Base-by-base conservation (phyloP, 352 stramenopile species). In the Phytophthora tubulina region DNA sequence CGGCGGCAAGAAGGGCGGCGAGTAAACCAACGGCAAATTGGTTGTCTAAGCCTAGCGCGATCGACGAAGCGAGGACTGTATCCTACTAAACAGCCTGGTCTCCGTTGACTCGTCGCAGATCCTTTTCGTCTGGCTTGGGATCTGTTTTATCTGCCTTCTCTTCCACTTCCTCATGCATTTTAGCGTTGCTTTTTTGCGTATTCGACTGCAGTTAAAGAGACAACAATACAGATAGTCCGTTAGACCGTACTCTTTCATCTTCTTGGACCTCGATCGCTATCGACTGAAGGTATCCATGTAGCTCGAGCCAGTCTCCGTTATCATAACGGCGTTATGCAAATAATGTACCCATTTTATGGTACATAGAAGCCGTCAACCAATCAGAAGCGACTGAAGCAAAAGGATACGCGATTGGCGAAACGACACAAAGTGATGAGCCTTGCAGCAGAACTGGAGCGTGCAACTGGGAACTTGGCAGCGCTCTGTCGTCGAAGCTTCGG, bases 1-100 rank as follows among this genome's bases (percentile, higher is more conserved):
- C 41, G 81, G 76, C 15, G 72, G 77, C 42, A 93, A 90, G 79
- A 91, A 93, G 75, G 69, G 76, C 48, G 75, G 72, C 41, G 81
- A 89, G 31, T 81, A 76, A 69, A 36, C n/a, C 15, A n/a, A n/a
- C 39, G 17, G 7, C 36, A 10, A 61, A 15, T 45, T 45, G 21
- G 41, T 75, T 63, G 36, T 53, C 36, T 35, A 52, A 58, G 41
- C 21, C 45, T 44, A 39, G 49, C 54, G 27, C 35, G 48, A 54
- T 67, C 45, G 31, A 70, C 36, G 39, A 70, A 54, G 46, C 30
- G 10, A 61, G 8, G 17, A 30, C 53, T 62, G 49, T 54, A 50
- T 68, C 49, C 42, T 48, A 9, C 65, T 39, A 55, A 64, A 66
- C 54, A 72, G 56, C 46, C 58, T 59, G 58, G 66, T 56, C 41